These are phyloP conservation scores for Musa acuminata DNA, from an alignment of 176 grass and related monocot genomes.

Conservation along the genomic window DNA sequence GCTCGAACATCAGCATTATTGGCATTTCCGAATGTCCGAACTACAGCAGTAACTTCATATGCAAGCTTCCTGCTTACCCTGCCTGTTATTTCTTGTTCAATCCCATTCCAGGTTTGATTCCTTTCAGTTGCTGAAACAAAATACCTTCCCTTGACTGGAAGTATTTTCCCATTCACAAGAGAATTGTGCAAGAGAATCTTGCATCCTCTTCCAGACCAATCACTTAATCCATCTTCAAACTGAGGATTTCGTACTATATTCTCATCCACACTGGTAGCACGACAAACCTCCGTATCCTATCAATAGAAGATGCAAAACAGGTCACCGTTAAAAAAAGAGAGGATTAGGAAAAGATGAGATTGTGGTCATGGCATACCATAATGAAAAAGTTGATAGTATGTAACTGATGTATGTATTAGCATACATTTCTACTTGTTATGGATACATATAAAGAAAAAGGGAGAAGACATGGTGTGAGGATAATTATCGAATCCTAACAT, in stretches of 20 bases:
- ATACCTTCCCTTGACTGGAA: slow-evolving; percentile 56
- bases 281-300: slow-evolving; percentile 30
- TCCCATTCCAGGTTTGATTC: slow-evolving; percentile 73
- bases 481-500: too few relatives aligned
- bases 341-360: background rate
- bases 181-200: slow-evolving; percentile 64
- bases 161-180: slow-evolving; percentile 45
- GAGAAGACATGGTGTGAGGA: background rate
- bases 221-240: slow-evolving; percentile 62
- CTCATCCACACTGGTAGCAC: slow-evolving; percentile 15
- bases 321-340: background rate
- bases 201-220: slow-evolving; percentile 99
- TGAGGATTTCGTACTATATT: slow-evolving; percentile 62
- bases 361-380: background rate
- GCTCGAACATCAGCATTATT: slow-evolving; percentile 51
- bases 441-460: background rate
- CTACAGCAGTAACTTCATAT: slow-evolving; percentile 63
- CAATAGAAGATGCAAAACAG: slow-evolving; percentile 9
- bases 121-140: slow-evolving; percentile 72
- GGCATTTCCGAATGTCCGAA: slow-evolving; percentile 51
- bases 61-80: slow-evolving; percentile 54
- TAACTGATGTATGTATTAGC: too few relatives aligned
- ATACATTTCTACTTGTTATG: background rate
- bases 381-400: background rate
- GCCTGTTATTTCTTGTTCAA: slow-evolving; percentile 86